Evolutionary conservation across 1,139 yeast species (phyloP), one percentile per base, ranked within the genome.

Genomic region (Schizosaccharomyces versatilis): DNA sequence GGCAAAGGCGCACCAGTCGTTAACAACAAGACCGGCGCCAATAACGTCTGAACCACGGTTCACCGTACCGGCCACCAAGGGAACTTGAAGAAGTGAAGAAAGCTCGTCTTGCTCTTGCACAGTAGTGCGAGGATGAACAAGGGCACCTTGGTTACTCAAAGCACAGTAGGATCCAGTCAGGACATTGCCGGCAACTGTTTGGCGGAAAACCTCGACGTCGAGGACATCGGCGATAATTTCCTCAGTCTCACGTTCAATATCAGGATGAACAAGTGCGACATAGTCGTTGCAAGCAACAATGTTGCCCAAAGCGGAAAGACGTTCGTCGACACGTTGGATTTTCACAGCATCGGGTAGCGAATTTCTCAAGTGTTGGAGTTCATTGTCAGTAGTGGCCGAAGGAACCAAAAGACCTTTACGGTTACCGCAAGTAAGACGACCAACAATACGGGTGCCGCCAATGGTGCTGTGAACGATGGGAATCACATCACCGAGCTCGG

Each of bases 151-250:
- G 71, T 93, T 93, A 54, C 95, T 83, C 62, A 93, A 76, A 32
- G 95, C 71, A 71, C 97, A 90, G 71, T 90, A 93, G 14, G 95
- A 83, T 56, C 99, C 99, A 57, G 93, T 98, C 60, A 93, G 76
- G 54, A 93, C 97, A 68, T 93, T 90, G 61, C 96, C 97, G 17
- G 98, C 96, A 62, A 93, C 88, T 55, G 98, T 93, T 71, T 90
- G 98, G 72, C 98, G 81, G 77, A 93, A 93, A 49, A 93, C 99
- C 71, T 93, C 99, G 55, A 93, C 99, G 58, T 98, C 98, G 60
- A 93, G 75, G n/a, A 88, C 95, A 70, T 93, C 99, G 53, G 98
- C 95, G 66, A 93, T 93, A 64, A 93, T 74, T 71, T 93, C 99
- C 72, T 93, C 99, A 55, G 98, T 93, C 71, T 93, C 99, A 67